A percentile compares a stretch with the other conserved stretches of the same genome.
Conservation (phyloP, 495 filamentous ascomycete species). For the Annulohypoxylon maeteangense region DNA sequence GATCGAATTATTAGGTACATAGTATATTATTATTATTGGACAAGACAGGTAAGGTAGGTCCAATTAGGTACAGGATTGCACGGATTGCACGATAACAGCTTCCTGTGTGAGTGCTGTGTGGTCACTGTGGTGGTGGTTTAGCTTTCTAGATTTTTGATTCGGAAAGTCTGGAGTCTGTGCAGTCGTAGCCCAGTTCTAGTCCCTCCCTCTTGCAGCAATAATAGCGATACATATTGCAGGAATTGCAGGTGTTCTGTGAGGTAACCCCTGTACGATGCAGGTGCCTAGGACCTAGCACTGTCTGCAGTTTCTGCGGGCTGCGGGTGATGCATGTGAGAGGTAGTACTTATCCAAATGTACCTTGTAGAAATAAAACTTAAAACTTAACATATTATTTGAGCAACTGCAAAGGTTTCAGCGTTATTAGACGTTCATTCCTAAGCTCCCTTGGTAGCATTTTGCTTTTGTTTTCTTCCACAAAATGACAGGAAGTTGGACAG, state of each 20-base stretch:
- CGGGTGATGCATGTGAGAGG: slow-evolving; percentile 24
- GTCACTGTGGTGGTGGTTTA: not conserved
- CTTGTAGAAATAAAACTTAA: not conserved
- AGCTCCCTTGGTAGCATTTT: slow-evolving; percentile 8
- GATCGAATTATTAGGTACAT: slow-evolving; percentile 38
- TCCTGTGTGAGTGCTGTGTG: not conserved
- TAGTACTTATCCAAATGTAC: slow-evolving; percentile 12
- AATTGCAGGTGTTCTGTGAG: not conserved
- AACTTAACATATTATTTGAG: not conserved
- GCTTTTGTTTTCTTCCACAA: not conserved
- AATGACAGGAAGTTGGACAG: not conserved
- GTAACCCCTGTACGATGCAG: slow-evolving; percentile 11
- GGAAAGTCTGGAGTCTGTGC: slow-evolving; percentile 43
- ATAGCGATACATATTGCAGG: slow-evolving; percentile 12
- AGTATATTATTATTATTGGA: slow-evolving; percentile 35
- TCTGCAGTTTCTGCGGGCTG: not conserved
- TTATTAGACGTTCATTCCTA: slow-evolving; percentile 17
- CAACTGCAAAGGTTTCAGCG: not conserved
- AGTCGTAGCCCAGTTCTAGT: slow-evolving; percentile 5
- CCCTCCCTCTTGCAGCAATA: slow-evolving; percentile 21
- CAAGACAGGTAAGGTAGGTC: slow-evolving; percentile 34
- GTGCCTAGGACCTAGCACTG: slow-evolving; percentile 9
- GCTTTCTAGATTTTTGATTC: slow-evolving; percentile 12
- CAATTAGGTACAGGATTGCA: slow-evolving; percentile 37
- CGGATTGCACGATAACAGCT: slow-evolving; percentile 29